A percentile compares a stretch with the other conserved stretches of the same genome.
Evolutionary conservation across 2,329 filamentous ascomycete genomes (phyloP).

Genomic region (Lachnellula suecica): DNA sequence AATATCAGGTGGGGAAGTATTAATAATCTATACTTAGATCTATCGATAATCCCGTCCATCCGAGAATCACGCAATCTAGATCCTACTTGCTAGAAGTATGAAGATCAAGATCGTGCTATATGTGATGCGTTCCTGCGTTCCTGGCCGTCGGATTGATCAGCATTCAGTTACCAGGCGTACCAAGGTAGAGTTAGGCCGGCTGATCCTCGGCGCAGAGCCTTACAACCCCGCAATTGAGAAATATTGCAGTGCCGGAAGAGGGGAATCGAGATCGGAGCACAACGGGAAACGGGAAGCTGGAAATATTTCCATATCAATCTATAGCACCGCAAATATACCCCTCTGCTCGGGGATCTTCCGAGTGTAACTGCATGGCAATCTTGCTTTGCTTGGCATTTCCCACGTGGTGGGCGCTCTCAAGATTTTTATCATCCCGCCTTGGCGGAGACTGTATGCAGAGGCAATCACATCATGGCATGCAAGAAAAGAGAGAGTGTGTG

Average conservation of each 20-base stretch:
- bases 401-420: not conserved
- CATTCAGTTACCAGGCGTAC: not conserved
- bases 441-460: not conserved
- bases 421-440: not conserved
- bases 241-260: not conserved
- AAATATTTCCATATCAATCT: no score
- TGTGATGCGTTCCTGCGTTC: not conserved
- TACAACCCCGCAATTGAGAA: not conserved
- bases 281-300: not conserved
- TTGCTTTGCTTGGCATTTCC: not conserved
- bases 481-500: no score
- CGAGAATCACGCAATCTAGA: not conserved
- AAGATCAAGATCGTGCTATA: not conserved
- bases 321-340: not conserved
- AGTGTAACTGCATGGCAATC: not conserved
- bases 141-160: not conserved
- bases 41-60: no score
- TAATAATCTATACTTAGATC: no score
- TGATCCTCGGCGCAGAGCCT: not conserved
- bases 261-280: not conserved
- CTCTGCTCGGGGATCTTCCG: not conserved
- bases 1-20: no score
- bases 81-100: not conserved
- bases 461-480: constrained; percentile 1
- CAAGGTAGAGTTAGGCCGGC: not conserved